Percentiles rank a stretch among this genome's conserved stretches.
phyloP scores from a whole-genome alignment of 202 grass and related monocot genomes.

The Zizania palustris region DNA sequence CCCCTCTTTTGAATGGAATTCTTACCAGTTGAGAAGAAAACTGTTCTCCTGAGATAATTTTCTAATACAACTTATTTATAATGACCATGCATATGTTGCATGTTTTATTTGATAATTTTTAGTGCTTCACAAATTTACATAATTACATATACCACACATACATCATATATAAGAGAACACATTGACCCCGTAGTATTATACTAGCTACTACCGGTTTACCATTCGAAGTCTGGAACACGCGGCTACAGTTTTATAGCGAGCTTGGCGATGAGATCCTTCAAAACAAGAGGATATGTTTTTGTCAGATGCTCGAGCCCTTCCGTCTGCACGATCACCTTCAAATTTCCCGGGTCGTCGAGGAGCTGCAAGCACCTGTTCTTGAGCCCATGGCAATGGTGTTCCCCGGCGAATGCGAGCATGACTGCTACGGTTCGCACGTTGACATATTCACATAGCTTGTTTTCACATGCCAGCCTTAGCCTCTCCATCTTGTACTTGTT shows the following conservation, averaged over 20 bases:
- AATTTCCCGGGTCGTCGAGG: neutral
- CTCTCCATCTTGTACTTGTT: neutral
- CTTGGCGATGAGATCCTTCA: conserved; percentile 6
- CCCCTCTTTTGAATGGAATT: too few species aligned
- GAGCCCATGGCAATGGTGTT: neutral
- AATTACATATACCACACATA: too few species aligned
- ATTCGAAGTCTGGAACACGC: too few species aligned
- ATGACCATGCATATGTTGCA: too few species aligned
- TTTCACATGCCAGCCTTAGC: neutral
- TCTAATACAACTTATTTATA: neutral
- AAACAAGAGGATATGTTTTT: neutral
- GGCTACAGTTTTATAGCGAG: neutral
- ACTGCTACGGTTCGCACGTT: neutral
- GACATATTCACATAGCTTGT: neutral
- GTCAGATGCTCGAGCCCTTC: neutral
- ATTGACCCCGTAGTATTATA: neutral
- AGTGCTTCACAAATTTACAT: too few species aligned
- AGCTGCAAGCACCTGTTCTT: neutral
- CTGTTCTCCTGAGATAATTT: too few species aligned
- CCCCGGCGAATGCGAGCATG: neutral
- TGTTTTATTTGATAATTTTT: too few species aligned
- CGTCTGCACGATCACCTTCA: neutral
- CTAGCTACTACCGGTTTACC: neutral
- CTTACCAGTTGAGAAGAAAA: too few species aligned
- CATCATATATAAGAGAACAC: neutral